phyloP scores from a whole-genome alignment of 1,284 basidiomycete species.

The Phenoliferia sp. region DNA sequence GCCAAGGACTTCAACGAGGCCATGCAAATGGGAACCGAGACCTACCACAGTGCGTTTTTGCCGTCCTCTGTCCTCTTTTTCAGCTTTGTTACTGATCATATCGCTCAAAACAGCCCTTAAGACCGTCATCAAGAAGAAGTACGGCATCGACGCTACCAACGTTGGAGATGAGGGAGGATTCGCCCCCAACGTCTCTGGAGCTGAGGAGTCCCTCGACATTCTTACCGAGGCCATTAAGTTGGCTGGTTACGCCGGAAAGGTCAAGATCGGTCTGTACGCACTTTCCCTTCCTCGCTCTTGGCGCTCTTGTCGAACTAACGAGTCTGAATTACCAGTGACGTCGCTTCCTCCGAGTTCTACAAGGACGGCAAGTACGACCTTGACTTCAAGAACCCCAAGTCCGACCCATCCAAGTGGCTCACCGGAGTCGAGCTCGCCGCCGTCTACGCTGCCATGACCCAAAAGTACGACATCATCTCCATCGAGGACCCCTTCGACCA shows the following conservation, averaged over 20 bases:
- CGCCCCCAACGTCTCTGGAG: conserved; percentile 93
- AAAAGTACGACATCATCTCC: conserved; percentile 94
- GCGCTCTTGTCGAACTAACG: background rate
- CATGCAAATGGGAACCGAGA: conserved; percentile 97
- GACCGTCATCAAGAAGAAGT: conserved; percentile 98
- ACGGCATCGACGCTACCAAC: conserved; percentile 98
- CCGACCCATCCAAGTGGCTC: conserved; percentile 91
- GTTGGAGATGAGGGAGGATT: conserved; percentile 99
- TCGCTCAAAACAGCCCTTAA: conserved; percentile 55
- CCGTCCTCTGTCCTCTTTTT: background rate
- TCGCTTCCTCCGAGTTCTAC: conserved; percentile 99
- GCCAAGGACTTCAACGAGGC: conserved; percentile 89
- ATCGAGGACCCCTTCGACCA: conserved; percentile 99
- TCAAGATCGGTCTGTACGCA: conserved; percentile 87
- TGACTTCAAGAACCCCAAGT: conserved; percentile 96
- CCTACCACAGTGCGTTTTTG: conserved; percentile 68
- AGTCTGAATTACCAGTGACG: conserved; percentile 52
- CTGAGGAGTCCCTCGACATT: conserved; percentile 96
- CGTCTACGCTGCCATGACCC: conserved; percentile 77
- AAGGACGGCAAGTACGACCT: conserved; percentile 99
- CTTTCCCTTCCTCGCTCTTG: background rate
- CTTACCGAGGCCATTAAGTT: conserved; percentile 93
- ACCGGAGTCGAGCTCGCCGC: conserved; percentile 88
- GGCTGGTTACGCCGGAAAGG: conserved; percentile 96
- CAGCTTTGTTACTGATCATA: too few species aligned